Percentiles rank a stretch among this genome's conserved stretches.
These are phyloP conservation scores for Stephania japonica DNA, from an alignment of 164 flowering plant genomes.

Conservation along the genomic window DNA sequence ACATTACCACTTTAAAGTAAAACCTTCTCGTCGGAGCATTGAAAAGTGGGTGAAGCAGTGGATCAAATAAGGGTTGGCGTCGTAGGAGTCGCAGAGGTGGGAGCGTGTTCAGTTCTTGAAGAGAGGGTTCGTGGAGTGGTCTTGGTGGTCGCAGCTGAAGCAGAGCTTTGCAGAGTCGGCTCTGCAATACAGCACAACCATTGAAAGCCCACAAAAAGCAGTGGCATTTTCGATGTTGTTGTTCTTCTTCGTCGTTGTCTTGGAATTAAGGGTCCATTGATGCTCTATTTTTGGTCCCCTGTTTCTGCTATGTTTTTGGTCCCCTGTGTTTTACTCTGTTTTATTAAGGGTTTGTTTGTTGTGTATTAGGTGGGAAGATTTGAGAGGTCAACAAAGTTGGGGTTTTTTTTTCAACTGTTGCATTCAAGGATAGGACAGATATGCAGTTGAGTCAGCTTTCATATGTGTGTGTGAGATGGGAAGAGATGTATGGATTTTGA, in stretches of 20 bases:
- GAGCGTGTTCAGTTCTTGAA: conserved; percentile 64
- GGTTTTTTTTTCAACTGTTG: too few relatives aligned
- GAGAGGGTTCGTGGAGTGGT: conserved; percentile 64
- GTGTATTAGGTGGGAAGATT: too few relatives aligned
- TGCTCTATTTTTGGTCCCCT: background rate
- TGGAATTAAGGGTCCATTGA: background rate
- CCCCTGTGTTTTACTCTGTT: too few relatives aligned
- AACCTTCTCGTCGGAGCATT: too few relatives aligned
- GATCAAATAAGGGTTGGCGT: conserved; percentile 47
- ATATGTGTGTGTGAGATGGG: too few relatives aligned
- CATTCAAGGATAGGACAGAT: too few relatives aligned
- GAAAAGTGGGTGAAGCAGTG: conserved; percentile 58
- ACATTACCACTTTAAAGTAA: too few relatives aligned
- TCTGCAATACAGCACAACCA: conserved; percentile 64
- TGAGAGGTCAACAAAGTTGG: too few relatives aligned
- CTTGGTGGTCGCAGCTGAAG: conserved; percentile 59
- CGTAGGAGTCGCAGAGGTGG: conserved; percentile 64
- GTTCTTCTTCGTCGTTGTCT: background rate
- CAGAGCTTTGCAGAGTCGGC: conserved; percentile 88
- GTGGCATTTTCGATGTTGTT: conserved; percentile 12
- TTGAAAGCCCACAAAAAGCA: conserved; percentile 54
- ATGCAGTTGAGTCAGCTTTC: too few relatives aligned
- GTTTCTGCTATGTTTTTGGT: too few relatives aligned
- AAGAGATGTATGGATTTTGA: too few relatives aligned
- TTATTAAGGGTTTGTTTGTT: too few relatives aligned